Evolutionary conservation across 257 asterid genomes (phyloP), one percentile per base, ranked within the genome.

Genomic region (Plantago elongata): DNA sequence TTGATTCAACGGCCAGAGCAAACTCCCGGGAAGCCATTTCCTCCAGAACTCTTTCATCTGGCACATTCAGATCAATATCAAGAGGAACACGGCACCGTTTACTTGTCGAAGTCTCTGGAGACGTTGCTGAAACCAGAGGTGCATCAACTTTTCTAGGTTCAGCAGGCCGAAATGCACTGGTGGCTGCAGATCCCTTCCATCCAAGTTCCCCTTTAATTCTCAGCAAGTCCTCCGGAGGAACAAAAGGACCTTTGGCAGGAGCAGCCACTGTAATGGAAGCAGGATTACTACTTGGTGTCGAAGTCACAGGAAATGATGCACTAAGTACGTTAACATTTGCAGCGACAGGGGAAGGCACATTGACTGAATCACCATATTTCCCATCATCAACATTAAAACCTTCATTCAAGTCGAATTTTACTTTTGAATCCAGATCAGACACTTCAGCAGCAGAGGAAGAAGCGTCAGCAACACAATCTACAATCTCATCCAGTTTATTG

Each of bases 111-210:
- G 72, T 72, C 57, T 79, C 91, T 45, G 75, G 11, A 34, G 40
- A 34, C 40, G 40, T 34, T 34, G 40, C 40, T 34, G 40, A 34
- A 34, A 34, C 8, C 40, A 7, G 40, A 34, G n/a, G 29, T 14
- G 63, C 34, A 65, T 43, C 66, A 55, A 68, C 77, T 72, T 83
- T 91, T 60, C 97, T 61, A 57, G 99, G 97, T 73, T 92, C 99
- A 22, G 99, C 99, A 9, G 97, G 99, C n/a, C 99, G 83, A 72
- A 92, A 92, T 27, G 99, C 97, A 72, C 99, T 92, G 9, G 99
- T 92, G 16, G 93, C 89, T 45, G 99, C 97, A 44, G 99, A 89
- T 8, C 98, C 99, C 71, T 83, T 89, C 99, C 99, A 92, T 40
- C 97, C 94, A 42, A 86, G 77, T 62, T 83, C 97, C 58, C 83